A percentile compares a stretch with the other conserved stretches of the same genome.
Conservation (phyloP, 352 stramenopile species). For the Pythium brachiatum region DNA sequence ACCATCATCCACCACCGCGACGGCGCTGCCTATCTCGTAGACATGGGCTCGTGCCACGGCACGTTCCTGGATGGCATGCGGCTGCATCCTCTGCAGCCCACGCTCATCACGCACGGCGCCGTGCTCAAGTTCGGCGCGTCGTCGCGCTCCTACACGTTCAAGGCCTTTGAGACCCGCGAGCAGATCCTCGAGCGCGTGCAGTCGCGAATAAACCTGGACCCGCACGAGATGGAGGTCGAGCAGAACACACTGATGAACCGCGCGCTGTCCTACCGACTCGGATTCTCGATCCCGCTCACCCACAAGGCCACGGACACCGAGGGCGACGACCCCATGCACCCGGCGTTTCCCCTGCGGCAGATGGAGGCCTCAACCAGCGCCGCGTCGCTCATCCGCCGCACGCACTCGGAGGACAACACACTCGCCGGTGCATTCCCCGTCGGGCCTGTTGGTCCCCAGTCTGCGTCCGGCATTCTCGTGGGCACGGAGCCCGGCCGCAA, state of each 20-base stretch:
- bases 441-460: background rate
- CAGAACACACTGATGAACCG: conserved; percentile 82
- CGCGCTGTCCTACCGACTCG: conserved; percentile 71
- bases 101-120: conserved; percentile 59
- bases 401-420: conserved; percentile 22
- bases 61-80: conserved; percentile 70
- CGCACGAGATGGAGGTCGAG: conserved; percentile 60
- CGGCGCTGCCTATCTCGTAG: conserved; percentile 70
- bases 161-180: conserved; percentile 72
- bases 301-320: conserved; percentile 27
- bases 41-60: conserved; percentile 75
- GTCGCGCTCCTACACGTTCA: conserved; percentile 81
- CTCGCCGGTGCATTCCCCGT: conserved; percentile 7
- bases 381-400: conserved; percentile 16
- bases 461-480: background rate
- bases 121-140: conserved; percentile 76
- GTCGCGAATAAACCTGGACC: conserved; percentile 46
- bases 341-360: conserved; percentile 18
- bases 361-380: conserved; percentile 11
- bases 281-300: conserved; percentile 50
- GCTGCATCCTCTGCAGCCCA: conserved; percentile 61
- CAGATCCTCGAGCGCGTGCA: conserved; percentile 66
- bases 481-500: conserved; percentile 18
- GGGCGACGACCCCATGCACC: conserved; percentile 41
- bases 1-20: conserved; percentile 73